Evolutionary conservation across 768 basidiomycete genomes (phyloP).

Genomic region (Trametes elegans): DNA sequence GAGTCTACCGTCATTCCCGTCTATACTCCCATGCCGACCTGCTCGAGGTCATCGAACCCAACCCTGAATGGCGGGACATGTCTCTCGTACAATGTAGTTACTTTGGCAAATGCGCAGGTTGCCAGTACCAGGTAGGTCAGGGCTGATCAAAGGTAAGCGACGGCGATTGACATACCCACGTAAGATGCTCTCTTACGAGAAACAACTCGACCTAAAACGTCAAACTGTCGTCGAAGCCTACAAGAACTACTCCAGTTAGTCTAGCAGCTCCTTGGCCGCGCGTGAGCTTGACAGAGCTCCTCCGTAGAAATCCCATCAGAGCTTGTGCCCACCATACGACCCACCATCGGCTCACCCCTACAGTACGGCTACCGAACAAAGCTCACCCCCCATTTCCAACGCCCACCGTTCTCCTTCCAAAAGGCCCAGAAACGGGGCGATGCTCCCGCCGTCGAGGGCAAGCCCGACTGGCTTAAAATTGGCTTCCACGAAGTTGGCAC

Average conservation of each 20-base stretch:
- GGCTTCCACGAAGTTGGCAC: slow-evolving; percentile 85
- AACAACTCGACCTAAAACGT: slow-evolving; percentile 85
- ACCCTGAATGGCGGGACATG: slow-evolving; percentile 62
- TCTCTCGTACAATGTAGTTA: slow-evolving; percentile 74
- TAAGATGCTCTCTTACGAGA: slow-evolving; percentile 85
- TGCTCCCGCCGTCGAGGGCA: slow-evolving; percentile 4
- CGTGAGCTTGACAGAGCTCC: background rate
- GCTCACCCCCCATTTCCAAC: slow-evolving; percentile 94
- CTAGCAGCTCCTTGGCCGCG: background rate
- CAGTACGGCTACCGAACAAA: slow-evolving; percentile 95
- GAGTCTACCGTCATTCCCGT: slow-evolving; percentile 67
- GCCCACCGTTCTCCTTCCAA: slow-evolving; percentile 48
- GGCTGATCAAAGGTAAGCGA: background rate
- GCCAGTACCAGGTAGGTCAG: slow-evolving; percentile 82
- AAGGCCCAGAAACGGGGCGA: slow-evolving; percentile 25
- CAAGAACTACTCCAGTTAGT: slow-evolving; percentile 63
- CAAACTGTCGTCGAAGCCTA: slow-evolving; percentile 84
- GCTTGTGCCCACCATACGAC: slow-evolving; percentile 60
- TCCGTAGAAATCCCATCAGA: slow-evolving; percentile 50
- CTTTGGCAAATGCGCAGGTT: slow-evolving; percentile 88
- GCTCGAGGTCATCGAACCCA: slow-evolving; percentile 61
- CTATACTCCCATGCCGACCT: slow-evolving; percentile 79
- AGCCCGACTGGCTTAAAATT: slow-evolving; percentile 76
- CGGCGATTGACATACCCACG: background rate
- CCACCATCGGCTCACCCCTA: slow-evolving; percentile 84